These are phyloP conservation scores for Cyathus striatus DNA, from an alignment of 768 basidiomycete species.

Conservation along the genomic window DNA sequence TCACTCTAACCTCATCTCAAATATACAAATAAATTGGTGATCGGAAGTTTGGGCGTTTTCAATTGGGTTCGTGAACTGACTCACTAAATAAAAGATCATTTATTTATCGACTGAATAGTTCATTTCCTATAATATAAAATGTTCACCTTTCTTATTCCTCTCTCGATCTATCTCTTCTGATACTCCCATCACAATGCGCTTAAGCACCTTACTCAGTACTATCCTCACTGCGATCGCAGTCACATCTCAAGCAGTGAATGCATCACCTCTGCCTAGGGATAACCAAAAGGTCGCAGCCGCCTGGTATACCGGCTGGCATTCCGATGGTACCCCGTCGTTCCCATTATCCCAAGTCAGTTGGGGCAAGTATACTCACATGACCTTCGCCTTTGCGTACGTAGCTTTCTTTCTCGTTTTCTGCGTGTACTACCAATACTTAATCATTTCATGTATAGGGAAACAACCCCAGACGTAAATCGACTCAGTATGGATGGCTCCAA, in stretches of 20 bases:
- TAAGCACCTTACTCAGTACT: background rate
- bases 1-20: too few species aligned
- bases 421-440: background rate
- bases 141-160: too few species aligned
- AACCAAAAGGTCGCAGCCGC: conserved; percentile 36
- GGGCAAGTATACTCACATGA: conserved; percentile 61
- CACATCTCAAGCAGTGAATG: background rate
- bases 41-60: too few species aligned
- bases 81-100: too few species aligned
- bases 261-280: too few species aligned
- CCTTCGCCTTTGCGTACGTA: conserved; percentile 69
- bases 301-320: conserved; percentile 72
- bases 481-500: conserved; percentile 40
- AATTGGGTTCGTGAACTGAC: too few species aligned
- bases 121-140: too few species aligned
- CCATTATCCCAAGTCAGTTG: conserved; percentile 54
- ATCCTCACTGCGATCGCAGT: background rate
- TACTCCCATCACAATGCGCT: background rate
- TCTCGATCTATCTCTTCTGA: too few species aligned
- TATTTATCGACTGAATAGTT: too few species aligned
- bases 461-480: conserved; percentile 27
- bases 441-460: conserved; percentile 21
- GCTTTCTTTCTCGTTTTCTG: background rate
- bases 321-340: conserved; percentile 33
- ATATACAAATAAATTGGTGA: too few species aligned